A percentile compares a stretch with the other conserved stretches of the same genome.
phyloP scores from a whole-genome alignment of 352 stramenopile species.

The Thraustochytrium striatum region DNA sequence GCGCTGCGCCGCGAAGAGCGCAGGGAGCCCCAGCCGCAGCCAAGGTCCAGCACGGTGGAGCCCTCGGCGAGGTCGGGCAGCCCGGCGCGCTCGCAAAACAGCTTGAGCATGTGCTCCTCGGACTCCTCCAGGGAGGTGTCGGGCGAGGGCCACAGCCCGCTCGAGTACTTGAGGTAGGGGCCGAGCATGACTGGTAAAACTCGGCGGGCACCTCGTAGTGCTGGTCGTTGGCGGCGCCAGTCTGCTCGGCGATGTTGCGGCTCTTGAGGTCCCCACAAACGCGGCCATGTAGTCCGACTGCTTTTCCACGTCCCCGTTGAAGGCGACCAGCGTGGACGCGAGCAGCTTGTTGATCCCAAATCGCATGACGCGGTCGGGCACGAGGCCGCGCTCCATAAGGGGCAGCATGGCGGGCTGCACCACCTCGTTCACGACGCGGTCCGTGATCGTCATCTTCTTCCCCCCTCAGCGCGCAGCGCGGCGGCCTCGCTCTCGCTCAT shows the following conservation, averaged over 20 bases:
- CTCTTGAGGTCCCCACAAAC: constrained; percentile 56
- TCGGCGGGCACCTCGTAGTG: constrained; percentile 79
- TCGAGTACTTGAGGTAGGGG: constrained; percentile 73
- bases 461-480: constrained; percentile 1
- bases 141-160: constrained; percentile 55
- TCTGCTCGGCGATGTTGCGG: constrained; percentile 60
- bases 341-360: constrained; percentile 43
- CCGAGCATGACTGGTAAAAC: constrained; percentile 75
- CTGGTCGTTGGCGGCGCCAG: constrained; percentile 72
- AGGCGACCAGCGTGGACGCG: constrained; percentile 31
- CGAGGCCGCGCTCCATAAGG: constrained; percentile 33
- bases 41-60: constrained; percentile 73
- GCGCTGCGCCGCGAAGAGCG: constrained; percentile 60
- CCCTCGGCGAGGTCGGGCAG: constrained; percentile 61
- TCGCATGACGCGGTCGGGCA: constrained; percentile 31
- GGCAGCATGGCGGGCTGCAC: constrained; percentile 31
- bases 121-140: constrained; percentile 64
- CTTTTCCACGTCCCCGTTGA: constrained; percentile 34
- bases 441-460: constrained; percentile 6
- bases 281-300: constrained; percentile 29
- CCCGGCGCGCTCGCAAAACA: constrained; percentile 66
- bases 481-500: not conserved
- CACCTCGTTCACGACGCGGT: constrained; percentile 30
- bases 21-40: constrained; percentile 70
- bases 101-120: constrained; percentile 70